Conservation (phyloP, 345 rosid genomes). For the Ceriops tagal region DNA sequence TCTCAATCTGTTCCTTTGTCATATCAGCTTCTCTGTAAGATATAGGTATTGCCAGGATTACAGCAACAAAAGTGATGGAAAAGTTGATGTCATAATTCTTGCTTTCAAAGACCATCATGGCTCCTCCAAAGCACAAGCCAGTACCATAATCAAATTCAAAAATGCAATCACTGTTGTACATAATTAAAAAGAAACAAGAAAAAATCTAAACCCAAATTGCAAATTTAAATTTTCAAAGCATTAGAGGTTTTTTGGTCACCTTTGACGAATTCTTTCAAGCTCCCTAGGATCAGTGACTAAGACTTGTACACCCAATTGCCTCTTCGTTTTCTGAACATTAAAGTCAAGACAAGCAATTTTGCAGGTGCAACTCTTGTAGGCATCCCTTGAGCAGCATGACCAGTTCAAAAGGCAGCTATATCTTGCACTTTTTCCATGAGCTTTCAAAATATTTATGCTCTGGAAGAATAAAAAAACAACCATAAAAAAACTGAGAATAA, state of each 20-base stretch:
- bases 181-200: not conserved
- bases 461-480: slow-evolving; percentile 21
- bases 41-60: slow-evolving; percentile 12
- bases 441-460: slow-evolving; percentile 90
- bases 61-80: slow-evolving; percentile 1
- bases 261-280: slow-evolving; percentile 93
- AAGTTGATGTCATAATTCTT: not conserved
- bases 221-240: not conserved
- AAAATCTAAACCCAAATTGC: not conserved
- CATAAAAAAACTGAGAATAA: not conserved
- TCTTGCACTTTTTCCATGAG: slow-evolving; percentile 92
- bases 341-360: slow-evolving; percentile 94
- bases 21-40: slow-evolving; percentile 83
- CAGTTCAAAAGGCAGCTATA: slow-evolving; percentile 87
- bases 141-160: too few species aligned
- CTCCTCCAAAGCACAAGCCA: too few species aligned
- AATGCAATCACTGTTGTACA: too few species aligned
- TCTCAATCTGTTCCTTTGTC: slow-evolving; percentile 95
- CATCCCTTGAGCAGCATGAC: slow-evolving; percentile 99
- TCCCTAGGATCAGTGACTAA: slow-evolving; percentile 93
- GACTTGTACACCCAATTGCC: slow-evolving; percentile 96
- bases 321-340: slow-evolving; percentile 92
- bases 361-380: slow-evolving; percentile 86
- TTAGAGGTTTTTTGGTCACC: slow-evolving; percentile 36
- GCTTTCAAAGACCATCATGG: too few species aligned